Base-by-base conservation (phyloP, 768 basidiomycete genomes). In the Cytidiella melzeri region DNA sequence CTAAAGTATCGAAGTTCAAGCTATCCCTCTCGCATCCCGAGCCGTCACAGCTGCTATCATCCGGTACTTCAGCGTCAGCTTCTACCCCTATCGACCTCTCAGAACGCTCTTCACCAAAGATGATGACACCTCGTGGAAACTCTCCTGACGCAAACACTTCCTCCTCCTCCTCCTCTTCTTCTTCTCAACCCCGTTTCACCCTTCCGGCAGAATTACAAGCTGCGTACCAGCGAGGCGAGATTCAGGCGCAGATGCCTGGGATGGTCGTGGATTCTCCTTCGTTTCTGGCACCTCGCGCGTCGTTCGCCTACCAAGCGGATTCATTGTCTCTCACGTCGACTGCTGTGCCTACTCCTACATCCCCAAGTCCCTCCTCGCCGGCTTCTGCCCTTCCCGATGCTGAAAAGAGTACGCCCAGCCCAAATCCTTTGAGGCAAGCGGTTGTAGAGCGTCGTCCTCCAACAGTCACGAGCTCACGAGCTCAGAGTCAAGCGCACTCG, bases 1-100 rank as follows among this genome's bases (percentile, higher is more conserved):
- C 48, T 12, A 53, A 53, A 25, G 55, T 58, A 4, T 59, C 60
- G 2, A 61, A 61, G 42, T 64, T 63, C 58, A 65, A 62, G 43
- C 40, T 58, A 24, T 43, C 54, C 11, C 26, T 49, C 27, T 34
- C 47, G 5, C 46, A 45, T 7, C 41, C 3, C 18, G 38, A 34
- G 38, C 23, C 48, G 27, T 43, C 20, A 13, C 15, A 20, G 27
- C 43, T 27, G 30, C 54, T 41, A 45, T n/a, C 39, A 41, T 15
- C 41, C 30, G 37, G 50, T 38, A 7, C 40, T 13, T 34, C 54
- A 4, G 34, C 47, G 43, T 50, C 49, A 20, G 23, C 49, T 1
- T n/a, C 26, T 12, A 65, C 64, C 1, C 64, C 64, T 1, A 24
- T 47, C 3, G 38, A 47, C 13, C 48, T 7, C 3, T 28, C 21